These are phyloP conservation scores for Rhododendron griersonianum DNA, from an alignment of 148 eudicot genomes.

Conservation along the genomic window DNA sequence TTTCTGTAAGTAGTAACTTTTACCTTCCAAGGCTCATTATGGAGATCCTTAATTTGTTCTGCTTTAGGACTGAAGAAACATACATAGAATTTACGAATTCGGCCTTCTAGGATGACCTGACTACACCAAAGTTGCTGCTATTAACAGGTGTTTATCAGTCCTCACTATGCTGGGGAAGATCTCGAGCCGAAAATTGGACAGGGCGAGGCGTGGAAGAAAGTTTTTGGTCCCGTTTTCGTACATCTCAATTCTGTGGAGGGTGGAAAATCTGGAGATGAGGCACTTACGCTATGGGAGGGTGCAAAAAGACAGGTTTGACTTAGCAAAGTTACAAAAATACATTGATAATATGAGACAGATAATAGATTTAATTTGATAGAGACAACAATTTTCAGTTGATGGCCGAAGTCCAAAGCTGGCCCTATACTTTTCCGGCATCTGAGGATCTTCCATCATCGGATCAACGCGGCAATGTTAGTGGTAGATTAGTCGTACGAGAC, in stretches of 20 bases:
- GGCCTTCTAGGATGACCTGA: neutral
- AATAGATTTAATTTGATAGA: neutral
- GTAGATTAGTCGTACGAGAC: conserved; percentile 61
- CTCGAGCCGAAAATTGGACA: conserved; percentile 56
- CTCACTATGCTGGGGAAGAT: conserved; percentile 78
- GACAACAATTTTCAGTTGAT: conserved; percentile 25
- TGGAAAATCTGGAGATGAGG: conserved; percentile 37
- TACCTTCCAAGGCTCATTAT: neutral
- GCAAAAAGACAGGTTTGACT: conserved; percentile 68
- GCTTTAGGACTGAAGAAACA: neutral
- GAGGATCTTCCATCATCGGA: conserved; percentile 63
- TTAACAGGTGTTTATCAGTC: conserved; percentile 70
- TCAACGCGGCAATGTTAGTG: conserved; percentile 60
- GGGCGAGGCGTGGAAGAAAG: conserved; percentile 91
- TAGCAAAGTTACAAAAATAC: neutral
- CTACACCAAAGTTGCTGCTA: neutral
- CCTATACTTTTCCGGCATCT: conserved; percentile 76
- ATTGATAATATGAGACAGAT: neutral
- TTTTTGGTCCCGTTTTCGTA: conserved; percentile 90
- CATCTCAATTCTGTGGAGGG: conserved; percentile 53
- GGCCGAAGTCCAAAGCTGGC: conserved; percentile 68
- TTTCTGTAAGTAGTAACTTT: conserved; percentile 50
- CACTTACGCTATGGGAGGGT: conserved; percentile 78
- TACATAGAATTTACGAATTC: neutral
- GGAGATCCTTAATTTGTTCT: neutral